Base-by-base conservation (phyloP, 108 stramenopile species). In the Skeletonema potamos region DNA sequence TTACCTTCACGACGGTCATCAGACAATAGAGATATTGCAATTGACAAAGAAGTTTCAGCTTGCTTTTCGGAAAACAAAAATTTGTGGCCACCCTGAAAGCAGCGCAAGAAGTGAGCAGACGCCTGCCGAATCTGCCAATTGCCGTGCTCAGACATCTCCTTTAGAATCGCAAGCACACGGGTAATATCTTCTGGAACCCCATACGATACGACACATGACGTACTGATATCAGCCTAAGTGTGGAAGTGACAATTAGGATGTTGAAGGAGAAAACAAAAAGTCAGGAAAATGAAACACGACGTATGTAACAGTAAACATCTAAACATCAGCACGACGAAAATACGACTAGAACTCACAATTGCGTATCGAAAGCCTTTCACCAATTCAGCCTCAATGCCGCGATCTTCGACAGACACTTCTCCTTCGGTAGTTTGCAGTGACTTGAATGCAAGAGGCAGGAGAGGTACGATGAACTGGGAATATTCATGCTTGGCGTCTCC, bases 91-190 rank as follows among this genome's bases (percentile, higher is more conserved):
- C 90, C 91, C 66, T 94, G 90, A 54, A 94, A 96, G 64, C 90
- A 89, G 28, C 90, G 78, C 51, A 96, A 68, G 66, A 96, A 94
- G 68, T 92, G 84, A 41, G 89, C 88, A 29, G 82, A 65, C 11
- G 89, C 92, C 56, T 94, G 95, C 27, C 95, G 85, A 34, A 96
- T 86, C 79, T 96, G 95, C 95, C 95, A 96, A 29, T 57, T 83
- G 11, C 82, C 72, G 63, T 93, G 88, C 33, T 71, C 61, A 6
- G 89, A 70, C 37, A 83, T 82, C 13, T 66, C 62, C 43, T 79
- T 82, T 17, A 83, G 82, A 24, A 77, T 62, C 20, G 64, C 60
- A 17, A 95, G 75, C n/a, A 92, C 88, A 57, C 77, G 64, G 7
- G 82, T 66, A 33, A 92, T 88, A 66, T 94, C 90, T 9, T 76